Conservation (phyloP, 2,329 filamentous ascomycete genomes). For the Scedosporium dehoogii region DNA sequence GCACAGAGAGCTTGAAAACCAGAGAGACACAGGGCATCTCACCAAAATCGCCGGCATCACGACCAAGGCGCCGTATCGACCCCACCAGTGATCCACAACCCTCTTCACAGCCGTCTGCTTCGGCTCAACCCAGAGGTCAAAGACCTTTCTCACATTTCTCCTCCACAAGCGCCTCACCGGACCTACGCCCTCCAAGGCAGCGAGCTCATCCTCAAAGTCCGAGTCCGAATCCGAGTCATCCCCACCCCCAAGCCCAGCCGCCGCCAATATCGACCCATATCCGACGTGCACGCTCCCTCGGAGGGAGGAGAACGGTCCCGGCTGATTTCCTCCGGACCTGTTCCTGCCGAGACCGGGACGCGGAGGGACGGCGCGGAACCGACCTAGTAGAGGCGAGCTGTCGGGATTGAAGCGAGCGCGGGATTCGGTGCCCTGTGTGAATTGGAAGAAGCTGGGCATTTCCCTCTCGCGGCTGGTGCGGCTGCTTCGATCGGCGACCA, state of each 20-base stretch:
- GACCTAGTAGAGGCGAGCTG: slow-evolving; percentile 51
- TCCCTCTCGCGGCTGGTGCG: slow-evolving; percentile 7
- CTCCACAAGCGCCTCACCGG: slow-evolving; percentile 16
- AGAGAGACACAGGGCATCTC: slow-evolving; percentile 16
- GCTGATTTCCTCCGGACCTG: slow-evolving; percentile 20
- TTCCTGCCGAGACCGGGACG: slow-evolving; percentile 15
- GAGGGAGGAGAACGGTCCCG: slow-evolving; percentile 10
- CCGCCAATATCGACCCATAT: slow-evolving; percentile 43
- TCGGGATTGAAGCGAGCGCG: slow-evolving; percentile 39
- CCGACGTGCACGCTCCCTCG: slow-evolving; percentile 46
- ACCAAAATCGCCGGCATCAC: slow-evolving; percentile 51
- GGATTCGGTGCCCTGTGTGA: slow-evolving; percentile 55
- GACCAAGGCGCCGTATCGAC: slow-evolving; percentile 49
- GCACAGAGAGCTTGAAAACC: not conserved
- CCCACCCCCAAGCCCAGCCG: slow-evolving; percentile 16
- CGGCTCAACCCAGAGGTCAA: slow-evolving; percentile 51
- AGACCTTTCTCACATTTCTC: slow-evolving; percentile 1
- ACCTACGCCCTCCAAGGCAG: slow-evolving; percentile 21
- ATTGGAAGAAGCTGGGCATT: slow-evolving; percentile 59
- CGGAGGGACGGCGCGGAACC: slow-evolving; percentile 53
- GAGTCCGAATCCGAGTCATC: slow-evolving; percentile 15
- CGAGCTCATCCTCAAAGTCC: slow-evolving; percentile 24
- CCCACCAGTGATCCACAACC: slow-evolving; percentile 54
- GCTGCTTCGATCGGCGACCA: not conserved
- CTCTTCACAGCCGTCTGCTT: slow-evolving; percentile 46